Evolutionary conservation across 306 rosid genomes (phyloP).

Genomic region (Pyrus pyrifolia): DNA sequence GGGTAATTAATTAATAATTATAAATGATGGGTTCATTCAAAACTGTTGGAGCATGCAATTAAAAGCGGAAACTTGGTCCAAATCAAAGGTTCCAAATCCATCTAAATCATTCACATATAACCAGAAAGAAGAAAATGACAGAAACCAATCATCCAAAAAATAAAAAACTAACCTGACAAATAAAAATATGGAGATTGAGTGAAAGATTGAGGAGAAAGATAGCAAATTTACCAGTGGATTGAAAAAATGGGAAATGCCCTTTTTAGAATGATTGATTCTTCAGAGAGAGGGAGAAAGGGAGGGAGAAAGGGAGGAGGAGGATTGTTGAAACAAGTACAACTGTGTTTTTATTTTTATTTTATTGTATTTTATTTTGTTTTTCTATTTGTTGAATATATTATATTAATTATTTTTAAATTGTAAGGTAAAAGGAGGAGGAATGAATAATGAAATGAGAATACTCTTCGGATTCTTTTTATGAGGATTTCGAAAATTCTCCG

Average conservation of each 20-base stretch:
- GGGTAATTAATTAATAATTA: neutral
- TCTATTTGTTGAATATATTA: neutral
- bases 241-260: constrained; percentile 1
- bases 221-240: constrained; percentile 5
- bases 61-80: neutral
- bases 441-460: too few species aligned
- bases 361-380: neutral
- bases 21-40: constrained; percentile 9
- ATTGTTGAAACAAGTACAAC: constrained; percentile 2
- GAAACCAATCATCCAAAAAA: neutral
- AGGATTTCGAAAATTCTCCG: too few species aligned
- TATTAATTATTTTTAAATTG: neutral
- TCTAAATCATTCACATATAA: neutral
- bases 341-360: neutral
- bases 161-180: neutral
- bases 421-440: neutral
- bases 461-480: too few species aligned
- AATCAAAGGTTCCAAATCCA: neutral
- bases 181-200: neutral
- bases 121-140: neutral
- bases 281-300: neutral
- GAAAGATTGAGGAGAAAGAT: neutral
- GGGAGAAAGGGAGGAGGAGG: neutral
- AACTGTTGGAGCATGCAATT: neutral
- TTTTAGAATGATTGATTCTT: neutral